Evolutionary conservation across 768 basidiomycete genomes (phyloP).

Genomic region (Amanita polypyramis): DNA sequence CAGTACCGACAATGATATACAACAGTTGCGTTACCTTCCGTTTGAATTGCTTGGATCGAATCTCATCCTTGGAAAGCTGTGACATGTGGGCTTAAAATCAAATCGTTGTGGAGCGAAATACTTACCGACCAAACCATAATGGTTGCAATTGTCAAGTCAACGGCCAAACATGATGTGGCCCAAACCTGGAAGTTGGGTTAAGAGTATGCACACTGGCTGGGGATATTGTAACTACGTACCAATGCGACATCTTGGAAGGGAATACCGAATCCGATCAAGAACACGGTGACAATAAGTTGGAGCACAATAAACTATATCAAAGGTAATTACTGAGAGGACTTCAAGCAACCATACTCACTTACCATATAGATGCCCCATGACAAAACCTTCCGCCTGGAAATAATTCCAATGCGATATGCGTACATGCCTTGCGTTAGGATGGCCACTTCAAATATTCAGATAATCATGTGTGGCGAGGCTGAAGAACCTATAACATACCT

Average conservation of each 20-base stretch:
- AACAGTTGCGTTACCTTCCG: conserved; percentile 12
- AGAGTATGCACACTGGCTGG: too few relatives aligned
- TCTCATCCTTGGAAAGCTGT: conserved; percentile 15
- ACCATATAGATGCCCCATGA: conserved; percentile 6
- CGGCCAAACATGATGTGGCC: conserved; percentile 19
- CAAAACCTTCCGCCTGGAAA: conserved; percentile 14
- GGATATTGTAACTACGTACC: background rate
- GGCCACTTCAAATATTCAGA: conserved; percentile 14
- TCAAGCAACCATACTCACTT: background rate
- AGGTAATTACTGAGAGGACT: background rate
- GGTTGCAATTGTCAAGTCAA: conserved; percentile 20
- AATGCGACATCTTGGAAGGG: background rate
- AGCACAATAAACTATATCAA: background rate
- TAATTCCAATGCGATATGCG: conserved; percentile 21
- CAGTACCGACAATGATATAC: conserved; percentile 24
- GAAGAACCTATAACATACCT: conserved; percentile 12
- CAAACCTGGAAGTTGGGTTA: conserved; percentile 12
- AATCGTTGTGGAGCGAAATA: background rate
- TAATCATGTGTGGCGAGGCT: background rate
- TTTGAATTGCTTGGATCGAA: background rate
- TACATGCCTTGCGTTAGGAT: conserved; percentile 22
- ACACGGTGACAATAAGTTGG: background rate
- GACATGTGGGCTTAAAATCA: conserved; percentile 4
- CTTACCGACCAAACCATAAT: conserved; percentile 23
- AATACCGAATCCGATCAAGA: background rate